A percentile compares a stretch with the other conserved stretches of the same genome.
phyloP scores from a whole-genome alignment of 2,329 filamentous ascomycete genomes.

The Aspergillus pseudoviridinutans region DNA sequence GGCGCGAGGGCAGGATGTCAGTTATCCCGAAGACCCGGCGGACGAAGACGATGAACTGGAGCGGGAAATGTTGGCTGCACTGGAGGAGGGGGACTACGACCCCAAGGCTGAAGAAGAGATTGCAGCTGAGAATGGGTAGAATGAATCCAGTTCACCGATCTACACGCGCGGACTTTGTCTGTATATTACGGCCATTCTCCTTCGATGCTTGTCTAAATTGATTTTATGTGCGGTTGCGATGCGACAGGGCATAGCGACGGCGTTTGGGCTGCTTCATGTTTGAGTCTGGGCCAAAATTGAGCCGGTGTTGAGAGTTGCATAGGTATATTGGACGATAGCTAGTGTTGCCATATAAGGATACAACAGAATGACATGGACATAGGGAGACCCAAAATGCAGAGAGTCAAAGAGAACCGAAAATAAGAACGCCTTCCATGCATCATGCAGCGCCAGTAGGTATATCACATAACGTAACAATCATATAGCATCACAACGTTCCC shows the following conservation, averaged over 20 bases:
- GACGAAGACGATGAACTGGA: slow-evolving; percentile 48
- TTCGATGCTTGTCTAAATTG: slow-evolving; percentile 9
- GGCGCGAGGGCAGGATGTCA: slow-evolving; percentile 25
- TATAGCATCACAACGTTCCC: neutral
- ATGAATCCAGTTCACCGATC: neutral
- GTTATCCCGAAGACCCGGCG: slow-evolving; percentile 24
- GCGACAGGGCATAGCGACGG: slow-evolving; percentile 31
- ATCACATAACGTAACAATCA: neutral
- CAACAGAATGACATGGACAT: neutral
- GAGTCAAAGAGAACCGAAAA: slow-evolving; percentile 5
- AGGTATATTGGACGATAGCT: neutral
- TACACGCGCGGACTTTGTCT: neutral
- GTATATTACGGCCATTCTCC: neutral
- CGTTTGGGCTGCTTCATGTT: slow-evolving; percentile 11
- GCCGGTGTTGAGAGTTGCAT: neutral
- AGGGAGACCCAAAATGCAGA: neutral
- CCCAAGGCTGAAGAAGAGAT: slow-evolving; percentile 32
- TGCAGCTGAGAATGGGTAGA: slow-evolving; percentile 30
- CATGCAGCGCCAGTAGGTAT: neutral
- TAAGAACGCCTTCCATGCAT: slow-evolving; percentile 2
- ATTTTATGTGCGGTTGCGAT: slow-evolving; percentile 18
- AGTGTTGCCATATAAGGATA: neutral
- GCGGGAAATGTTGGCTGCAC: slow-evolving; percentile 57
- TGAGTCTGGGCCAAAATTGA: neutral
- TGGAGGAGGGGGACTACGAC: slow-evolving; percentile 45